These are phyloP conservation scores for Cylindrotheca closterium DNA, from an alignment of 108 stramenopile genomes.

Conservation along the genomic window DNA sequence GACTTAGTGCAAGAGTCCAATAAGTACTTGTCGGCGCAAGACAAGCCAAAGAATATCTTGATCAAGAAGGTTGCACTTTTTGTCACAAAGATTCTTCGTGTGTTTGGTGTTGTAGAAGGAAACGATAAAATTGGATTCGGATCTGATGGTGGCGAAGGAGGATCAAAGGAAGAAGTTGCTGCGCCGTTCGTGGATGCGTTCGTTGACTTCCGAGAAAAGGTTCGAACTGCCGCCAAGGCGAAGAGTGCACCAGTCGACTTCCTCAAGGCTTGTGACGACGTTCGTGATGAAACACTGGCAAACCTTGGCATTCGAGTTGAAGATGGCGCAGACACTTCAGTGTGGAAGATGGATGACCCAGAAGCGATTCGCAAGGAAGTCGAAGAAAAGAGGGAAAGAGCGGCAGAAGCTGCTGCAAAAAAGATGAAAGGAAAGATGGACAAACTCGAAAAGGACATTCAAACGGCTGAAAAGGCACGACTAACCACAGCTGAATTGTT, in stretches of 20 bases:
- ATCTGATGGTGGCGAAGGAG: conserved; percentile 34
- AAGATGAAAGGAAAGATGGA: conserved; percentile 40
- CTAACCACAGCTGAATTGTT: conserved; percentile 27
- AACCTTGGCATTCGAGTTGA: conserved; percentile 91
- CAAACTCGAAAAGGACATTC: conserved; percentile 20
- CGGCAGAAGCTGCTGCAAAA: conserved; percentile 56
- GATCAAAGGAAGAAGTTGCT: conserved; percentile 44
- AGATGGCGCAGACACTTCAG: conserved; percentile 76
- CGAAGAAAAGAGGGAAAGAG: conserved; percentile 65
- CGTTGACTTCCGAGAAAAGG: conserved; percentile 75
- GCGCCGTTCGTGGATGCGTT: conserved; percentile 84
- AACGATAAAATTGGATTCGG: conserved; percentile 84
- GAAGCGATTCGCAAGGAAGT: conserved; percentile 73
- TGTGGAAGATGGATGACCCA: conserved; percentile 94
- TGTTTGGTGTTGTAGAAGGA: conserved; percentile 87
- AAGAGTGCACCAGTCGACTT: conserved; percentile 53
- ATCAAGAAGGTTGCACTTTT: conserved; percentile 83
- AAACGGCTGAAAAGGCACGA: conserved; percentile 22
- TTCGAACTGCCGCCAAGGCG: conserved; percentile 62
- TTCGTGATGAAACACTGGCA: conserved; percentile 88
- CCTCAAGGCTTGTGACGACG: conserved; percentile 78
- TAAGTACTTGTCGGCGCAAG: conserved; percentile 61
- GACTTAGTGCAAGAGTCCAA: conserved; percentile 82
- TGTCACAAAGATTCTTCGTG: conserved; percentile 82
- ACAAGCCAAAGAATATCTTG: conserved; percentile 55